These are phyloP conservation scores for Diaporthe citri DNA, from an alignment of 2,329 filamentous ascomycete genomes.

Conservation along the genomic window DNA sequence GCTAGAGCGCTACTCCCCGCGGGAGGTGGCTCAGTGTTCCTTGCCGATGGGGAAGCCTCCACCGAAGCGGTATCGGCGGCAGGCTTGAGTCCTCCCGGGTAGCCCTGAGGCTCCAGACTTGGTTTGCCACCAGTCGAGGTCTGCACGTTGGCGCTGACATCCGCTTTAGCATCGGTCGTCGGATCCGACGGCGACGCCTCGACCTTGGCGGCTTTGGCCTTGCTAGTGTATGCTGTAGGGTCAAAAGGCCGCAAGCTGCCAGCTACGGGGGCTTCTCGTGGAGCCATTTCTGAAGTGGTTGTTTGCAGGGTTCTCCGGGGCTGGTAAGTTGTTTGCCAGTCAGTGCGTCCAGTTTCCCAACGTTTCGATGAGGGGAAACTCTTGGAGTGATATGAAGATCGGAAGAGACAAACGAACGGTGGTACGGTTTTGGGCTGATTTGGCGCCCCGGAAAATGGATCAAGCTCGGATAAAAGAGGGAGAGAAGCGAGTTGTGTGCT, in stretches of 20 bases:
- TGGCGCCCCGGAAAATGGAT: not conserved
- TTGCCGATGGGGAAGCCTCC: not conserved
- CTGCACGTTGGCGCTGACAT: not conserved
- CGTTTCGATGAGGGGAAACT: not conserved
- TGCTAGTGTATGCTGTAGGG: not conserved
- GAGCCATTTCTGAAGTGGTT: not conserved
- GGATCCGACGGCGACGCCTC: not conserved
- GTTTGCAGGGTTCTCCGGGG: not conserved
- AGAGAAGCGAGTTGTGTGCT: not conserved
- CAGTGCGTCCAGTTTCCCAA: not conserved
- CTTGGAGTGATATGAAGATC: too few relatives aligned
- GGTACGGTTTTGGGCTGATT: too few relatives aligned
- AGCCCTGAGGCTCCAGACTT: not conserved
- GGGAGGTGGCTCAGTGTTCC: not conserved
- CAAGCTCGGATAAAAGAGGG: not conserved
- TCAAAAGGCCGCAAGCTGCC: constrained; percentile 17
- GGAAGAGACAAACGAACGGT: not conserved
- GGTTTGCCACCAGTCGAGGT: too few relatives aligned
- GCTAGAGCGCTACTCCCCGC: too few relatives aligned
- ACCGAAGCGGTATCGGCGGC: not conserved
- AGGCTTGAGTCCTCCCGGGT: not conserved
- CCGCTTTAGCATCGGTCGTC: not conserved
- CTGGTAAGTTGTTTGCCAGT: not conserved
- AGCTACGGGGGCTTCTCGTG: not conserved
- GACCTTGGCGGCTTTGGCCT: not conserved